These are phyloP conservation scores for Acer negundo DNA, from an alignment of 345 rosid genomes.

Conservation along the genomic window DNA sequence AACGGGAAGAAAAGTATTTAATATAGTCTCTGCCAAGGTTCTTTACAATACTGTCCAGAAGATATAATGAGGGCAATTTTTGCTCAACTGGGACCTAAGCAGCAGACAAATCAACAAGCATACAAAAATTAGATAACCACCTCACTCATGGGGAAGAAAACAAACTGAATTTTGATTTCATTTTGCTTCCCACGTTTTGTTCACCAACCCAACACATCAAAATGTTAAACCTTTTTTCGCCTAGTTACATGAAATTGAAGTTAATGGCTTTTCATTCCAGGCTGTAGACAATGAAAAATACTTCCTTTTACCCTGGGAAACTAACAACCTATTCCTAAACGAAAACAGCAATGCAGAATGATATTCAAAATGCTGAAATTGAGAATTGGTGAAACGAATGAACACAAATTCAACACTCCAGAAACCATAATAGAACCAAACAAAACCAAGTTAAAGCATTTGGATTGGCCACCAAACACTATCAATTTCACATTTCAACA, in stretches of 20 bases:
- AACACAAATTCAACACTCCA: background rate
- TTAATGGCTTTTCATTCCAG: background rate
- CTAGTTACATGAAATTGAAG: background rate
- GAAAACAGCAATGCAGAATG: constrained; percentile 2
- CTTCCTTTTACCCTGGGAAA: background rate
- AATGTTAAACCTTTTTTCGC: background rate
- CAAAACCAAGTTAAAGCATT: background rate
- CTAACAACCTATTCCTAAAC: background rate
- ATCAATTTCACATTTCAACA: no score
- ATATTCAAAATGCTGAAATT: background rate
- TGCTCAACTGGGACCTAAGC: constrained; percentile 88
- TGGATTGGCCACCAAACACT: background rate
- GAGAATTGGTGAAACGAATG: background rate
- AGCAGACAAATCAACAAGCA: background rate
- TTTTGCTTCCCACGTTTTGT: background rate
- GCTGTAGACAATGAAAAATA: background rate
- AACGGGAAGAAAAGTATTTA: constrained; percentile 69
- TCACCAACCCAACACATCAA: background rate
- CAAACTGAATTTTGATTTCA: background rate
- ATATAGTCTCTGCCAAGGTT: constrained; percentile 87
- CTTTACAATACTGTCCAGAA: constrained; percentile 96
- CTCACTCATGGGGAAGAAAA: background rate
- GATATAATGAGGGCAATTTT: constrained; percentile 87
- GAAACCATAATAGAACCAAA: background rate
- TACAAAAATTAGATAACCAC: constrained; percentile 4